Conservation (phyloP, 768 basidiomycete species). For the Boletellus sp. region DNA sequence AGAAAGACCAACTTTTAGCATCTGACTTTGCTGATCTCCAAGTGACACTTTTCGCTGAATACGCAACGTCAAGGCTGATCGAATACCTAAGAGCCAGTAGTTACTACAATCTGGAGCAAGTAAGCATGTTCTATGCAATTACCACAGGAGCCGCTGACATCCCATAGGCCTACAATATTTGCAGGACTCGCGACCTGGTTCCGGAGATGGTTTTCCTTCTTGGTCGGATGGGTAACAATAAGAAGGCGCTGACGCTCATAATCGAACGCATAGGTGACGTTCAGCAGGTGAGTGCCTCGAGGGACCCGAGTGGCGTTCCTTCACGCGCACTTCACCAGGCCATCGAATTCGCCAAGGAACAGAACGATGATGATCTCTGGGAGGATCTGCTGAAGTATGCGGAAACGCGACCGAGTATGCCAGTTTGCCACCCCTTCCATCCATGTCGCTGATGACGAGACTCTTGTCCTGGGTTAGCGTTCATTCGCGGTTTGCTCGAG, state of each 20-base stretch:
- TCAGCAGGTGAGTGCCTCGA: constrained; percentile 54
- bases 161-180: constrained; percentile 77
- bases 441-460: neutral
- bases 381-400: constrained; percentile 93
- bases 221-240: constrained; percentile 97
- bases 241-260: constrained; percentile 88
- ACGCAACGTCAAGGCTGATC: constrained; percentile 70
- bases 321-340: constrained; percentile 47
- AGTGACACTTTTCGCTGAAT: constrained; percentile 91
- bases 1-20: constrained; percentile 78
- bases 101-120: constrained; percentile 86
- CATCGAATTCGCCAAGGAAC: constrained; percentile 97
- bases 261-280: constrained; percentile 95
- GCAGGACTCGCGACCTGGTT: constrained; percentile 81
- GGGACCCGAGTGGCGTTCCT: neutral
- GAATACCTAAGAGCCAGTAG: constrained; percentile 90
- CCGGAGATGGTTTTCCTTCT: constrained; percentile 97
- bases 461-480: constrained; percentile 44
- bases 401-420: constrained; percentile 83
- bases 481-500: constrained; percentile 92
- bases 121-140: constrained; percentile 25
- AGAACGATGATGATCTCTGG: constrained; percentile 96
- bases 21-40: constrained; percentile 83
- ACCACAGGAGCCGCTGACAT: neutral
- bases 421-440: neutral